Percentiles rank a stretch among this genome's conserved stretches.
phyloP scores from a whole-genome alignment of 192 early-diverging fungal genomes.

The Coemansia sp. region DNA sequence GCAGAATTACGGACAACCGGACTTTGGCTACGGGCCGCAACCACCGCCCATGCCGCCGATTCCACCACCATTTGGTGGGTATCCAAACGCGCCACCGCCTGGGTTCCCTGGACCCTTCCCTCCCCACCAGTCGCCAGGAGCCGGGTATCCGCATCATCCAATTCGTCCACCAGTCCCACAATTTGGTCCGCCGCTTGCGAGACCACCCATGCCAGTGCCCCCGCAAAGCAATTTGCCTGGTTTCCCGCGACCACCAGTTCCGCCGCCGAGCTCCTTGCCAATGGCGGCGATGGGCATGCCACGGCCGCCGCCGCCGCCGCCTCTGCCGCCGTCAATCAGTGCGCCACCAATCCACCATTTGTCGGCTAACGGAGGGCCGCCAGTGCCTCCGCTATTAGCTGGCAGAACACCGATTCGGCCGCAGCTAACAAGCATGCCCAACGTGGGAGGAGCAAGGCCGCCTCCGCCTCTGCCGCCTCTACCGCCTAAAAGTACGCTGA shows the following conservation, averaged over 20 bases:
- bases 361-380: neutral
- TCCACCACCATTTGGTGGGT: neutral
- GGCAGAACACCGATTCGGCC: constrained; percentile 1
- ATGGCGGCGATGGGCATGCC: neutral
- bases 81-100: constrained; percentile 2
- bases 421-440: constrained; percentile 3
- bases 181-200: constrained; percentile 5
- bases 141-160: neutral
- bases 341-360: constrained; percentile 1
- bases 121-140: neutral
- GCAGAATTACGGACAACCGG: constrained; percentile 14
- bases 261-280: constrained; percentile 12
- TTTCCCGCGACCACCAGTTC: constrained; percentile 8
- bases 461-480: constrained; percentile 7
- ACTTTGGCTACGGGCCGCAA: constrained; percentile 24
- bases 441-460: neutral
- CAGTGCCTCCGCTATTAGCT: constrained; percentile 1
- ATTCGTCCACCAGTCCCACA: neutral
- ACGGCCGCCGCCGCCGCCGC: constrained; percentile 13
- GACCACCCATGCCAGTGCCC: constrained; percentile 19
- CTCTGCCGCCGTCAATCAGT: neutral
- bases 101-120: constrained; percentile 4
- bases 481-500: constrained; percentile 4
- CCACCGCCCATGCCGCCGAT: constrained; percentile 8
- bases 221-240: constrained; percentile 1